Evolutionary conservation across 257 asterid genomes (phyloP).

Genomic region (Solanum chilense): DNA sequence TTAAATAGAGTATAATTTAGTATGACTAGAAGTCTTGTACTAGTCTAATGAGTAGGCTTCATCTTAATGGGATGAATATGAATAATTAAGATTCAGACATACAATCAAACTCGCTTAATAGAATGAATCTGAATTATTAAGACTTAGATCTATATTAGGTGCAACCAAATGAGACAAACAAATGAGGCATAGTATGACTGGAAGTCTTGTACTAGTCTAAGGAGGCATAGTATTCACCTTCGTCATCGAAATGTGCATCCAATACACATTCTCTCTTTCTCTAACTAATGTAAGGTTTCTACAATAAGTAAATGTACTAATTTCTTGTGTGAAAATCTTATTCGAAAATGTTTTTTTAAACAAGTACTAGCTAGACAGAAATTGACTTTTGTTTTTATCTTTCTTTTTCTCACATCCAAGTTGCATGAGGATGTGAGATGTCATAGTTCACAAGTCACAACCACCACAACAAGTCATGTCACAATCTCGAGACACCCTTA

Average conservation of each 20-base stretch:
- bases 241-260: not conserved
- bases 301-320: not conserved
- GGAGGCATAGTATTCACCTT: not conserved
- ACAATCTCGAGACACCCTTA: conserved; percentile 28
- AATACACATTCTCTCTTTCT: not conserved
- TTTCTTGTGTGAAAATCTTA: not conserved
- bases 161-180: too few relatives aligned
- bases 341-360: not conserved
- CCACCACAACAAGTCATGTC: conserved; percentile 14
- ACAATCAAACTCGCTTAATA: too few relatives aligned
- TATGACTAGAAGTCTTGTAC: not conserved
- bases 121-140: too few relatives aligned
- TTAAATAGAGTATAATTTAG: not conserved
- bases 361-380: not conserved
- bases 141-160: too few relatives aligned
- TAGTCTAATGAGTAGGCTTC: not conserved
- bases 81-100: too few relatives aligned
- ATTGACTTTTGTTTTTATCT: not conserved
- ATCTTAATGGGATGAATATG: too few relatives aligned
- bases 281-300: not conserved
- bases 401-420: not conserved
- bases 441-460: not conserved
- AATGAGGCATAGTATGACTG: too few relatives aligned
- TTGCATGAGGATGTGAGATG: conserved; percentile 12
- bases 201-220: too few relatives aligned